A percentile compares a stretch with the other conserved stretches of the same genome.
These are phyloP conservation scores for Lineolata rhizophorae DNA, from an alignment of 495 filamentous ascomycete species.

Conservation along the genomic window DNA sequence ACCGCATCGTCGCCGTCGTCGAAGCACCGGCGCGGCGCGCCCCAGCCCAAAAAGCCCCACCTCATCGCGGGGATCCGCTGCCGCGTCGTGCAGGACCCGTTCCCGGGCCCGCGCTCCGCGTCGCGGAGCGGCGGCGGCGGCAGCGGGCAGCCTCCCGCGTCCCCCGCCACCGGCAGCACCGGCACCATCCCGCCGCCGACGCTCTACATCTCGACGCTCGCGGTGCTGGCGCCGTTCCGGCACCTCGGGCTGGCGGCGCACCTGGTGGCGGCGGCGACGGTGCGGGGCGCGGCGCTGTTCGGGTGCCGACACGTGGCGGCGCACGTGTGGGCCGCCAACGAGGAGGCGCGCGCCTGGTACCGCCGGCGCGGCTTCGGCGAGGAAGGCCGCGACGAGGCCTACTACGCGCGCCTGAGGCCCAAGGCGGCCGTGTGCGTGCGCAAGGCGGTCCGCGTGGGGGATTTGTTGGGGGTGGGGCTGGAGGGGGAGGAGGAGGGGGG, in stretches of 20 bases:
- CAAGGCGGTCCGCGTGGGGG: constrained; percentile 20
- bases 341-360: constrained; percentile 78
- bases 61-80: constrained; percentile 72
- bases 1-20: constrained; percentile 9
- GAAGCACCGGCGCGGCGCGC: constrained; percentile 3
- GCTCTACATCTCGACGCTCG: constrained; percentile 78
- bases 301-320: constrained; percentile 44
- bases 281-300: constrained; percentile 17
- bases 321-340: constrained; percentile 88
- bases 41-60: constrained; percentile 6
- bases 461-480: constrained; percentile 8
- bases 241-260: constrained; percentile 55
- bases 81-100: constrained; percentile 36
- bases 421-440: constrained; percentile 58
- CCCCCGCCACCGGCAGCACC: constrained; percentile 9
- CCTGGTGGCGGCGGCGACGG: constrained; percentile 36
- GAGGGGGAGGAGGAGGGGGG: not conserved
- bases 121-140: not conserved
- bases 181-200: constrained; percentile 16
- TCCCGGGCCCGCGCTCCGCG: not conserved
- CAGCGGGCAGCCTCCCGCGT: not conserved
- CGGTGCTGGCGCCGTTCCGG: constrained; percentile 65
- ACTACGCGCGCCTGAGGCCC: constrained; percentile 71
- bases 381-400: constrained; percentile 35
- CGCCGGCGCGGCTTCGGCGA: constrained; percentile 48